Evolutionary conservation across 2,329 filamentous ascomycete genomes (phyloP).

Genomic region (Trichoderma gracile): DNA sequence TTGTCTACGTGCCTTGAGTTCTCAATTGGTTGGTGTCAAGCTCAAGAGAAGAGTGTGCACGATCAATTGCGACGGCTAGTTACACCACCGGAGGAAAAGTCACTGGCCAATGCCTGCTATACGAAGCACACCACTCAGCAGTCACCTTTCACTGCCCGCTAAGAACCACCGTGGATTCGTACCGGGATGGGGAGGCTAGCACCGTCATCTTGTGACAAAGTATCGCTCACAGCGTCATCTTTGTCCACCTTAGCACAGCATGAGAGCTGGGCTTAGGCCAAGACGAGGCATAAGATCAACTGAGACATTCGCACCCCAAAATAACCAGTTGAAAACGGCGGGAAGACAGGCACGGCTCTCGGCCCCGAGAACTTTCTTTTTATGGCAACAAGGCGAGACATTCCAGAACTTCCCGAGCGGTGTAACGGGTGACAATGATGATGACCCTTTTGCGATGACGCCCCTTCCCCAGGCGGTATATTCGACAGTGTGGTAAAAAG

Average conservation of each 20-base stretch:
- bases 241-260: not conserved
- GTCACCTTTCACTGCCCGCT: no score
- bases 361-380: not conserved
- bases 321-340: not conserved
- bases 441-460: not conserved
- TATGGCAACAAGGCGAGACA: constrained; percentile 7
- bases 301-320: not conserved
- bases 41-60: no score
- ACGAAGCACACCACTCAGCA: no score
- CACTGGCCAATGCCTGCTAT: no score
- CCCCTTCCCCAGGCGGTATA: not conserved
- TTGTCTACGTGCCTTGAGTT: no score
- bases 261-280: not conserved
- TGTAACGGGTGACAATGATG: not conserved
- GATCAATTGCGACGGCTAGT: no score
- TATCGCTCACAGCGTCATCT: not conserved
- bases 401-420: not conserved
- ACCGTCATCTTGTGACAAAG: no score
- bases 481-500: no score
- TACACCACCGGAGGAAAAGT: no score
- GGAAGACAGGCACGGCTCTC: not conserved
- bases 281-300: not conserved
- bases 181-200: no score
- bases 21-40: no score
- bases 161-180: not conserved